Conservation (phyloP, 108 stramenopile genomes). For the Pinguiococcus pyrenoidosus region DNA sequence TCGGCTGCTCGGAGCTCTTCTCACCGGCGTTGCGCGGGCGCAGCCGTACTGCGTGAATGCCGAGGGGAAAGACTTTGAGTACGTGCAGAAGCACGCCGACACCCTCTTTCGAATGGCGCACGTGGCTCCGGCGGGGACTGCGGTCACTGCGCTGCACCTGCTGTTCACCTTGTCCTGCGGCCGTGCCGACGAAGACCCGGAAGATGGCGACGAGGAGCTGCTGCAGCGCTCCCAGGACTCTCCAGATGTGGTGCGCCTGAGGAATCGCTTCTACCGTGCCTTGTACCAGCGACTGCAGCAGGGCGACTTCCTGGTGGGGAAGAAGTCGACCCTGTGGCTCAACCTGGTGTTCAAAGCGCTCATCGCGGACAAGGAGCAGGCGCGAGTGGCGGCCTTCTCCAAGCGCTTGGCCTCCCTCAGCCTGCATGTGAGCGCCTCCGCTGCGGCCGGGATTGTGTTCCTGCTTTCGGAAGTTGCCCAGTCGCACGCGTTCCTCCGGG, state of each 20-base stretch:
- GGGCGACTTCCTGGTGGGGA: constrained; percentile 51
- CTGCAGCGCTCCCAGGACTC: too few species aligned
- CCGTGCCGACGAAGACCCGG: not conserved
- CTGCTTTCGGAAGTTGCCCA: constrained; percentile 71
- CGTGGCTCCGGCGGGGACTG: constrained; percentile 56
- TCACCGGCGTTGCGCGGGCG: constrained; percentile 90
- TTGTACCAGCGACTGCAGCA: constrained; percentile 68
- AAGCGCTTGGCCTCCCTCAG: constrained; percentile 68
- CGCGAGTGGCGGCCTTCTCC: constrained; percentile 58
- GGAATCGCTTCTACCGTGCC: constrained; percentile 75
- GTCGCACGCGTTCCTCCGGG: constrained; percentile 40
- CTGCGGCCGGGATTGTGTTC: constrained; percentile 67
- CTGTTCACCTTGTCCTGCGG: constrained; percentile 67
- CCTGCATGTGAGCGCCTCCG: constrained; percentile 48
- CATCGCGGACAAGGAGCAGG: constrained; percentile 57
- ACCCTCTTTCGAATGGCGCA: constrained; percentile 78
- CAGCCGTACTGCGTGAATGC: constrained; percentile 57
- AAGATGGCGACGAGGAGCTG: too few species aligned
- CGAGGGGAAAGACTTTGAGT: constrained; percentile 41
- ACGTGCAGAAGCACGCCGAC: constrained; percentile 72
- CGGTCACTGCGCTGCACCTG: constrained; percentile 83
- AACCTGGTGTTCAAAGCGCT: constrained; percentile 88
- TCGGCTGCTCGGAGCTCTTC: constrained; percentile 72
- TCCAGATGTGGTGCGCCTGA: not conserved
- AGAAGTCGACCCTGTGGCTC: constrained; percentile 75